Percentiles rank a stretch among this genome's conserved stretches.
These are phyloP conservation scores for Crithidia bombi DNA, from an alignment of 208 protist genomes.

Conservation along the genomic window DNA sequence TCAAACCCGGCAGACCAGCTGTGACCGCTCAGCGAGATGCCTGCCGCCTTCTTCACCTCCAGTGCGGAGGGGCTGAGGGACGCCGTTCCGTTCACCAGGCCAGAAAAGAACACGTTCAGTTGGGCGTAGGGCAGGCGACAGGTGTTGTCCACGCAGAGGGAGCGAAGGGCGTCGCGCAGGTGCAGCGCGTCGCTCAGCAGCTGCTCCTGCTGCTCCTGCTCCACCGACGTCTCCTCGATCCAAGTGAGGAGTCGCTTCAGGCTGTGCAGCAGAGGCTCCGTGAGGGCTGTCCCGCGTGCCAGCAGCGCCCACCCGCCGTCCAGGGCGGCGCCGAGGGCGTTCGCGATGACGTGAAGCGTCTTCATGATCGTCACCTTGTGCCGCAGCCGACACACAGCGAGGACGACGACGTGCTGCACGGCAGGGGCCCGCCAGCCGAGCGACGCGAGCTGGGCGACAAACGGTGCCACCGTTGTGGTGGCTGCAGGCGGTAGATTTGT, in stretches of 20 bases:
- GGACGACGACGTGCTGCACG: slow-evolving; percentile 33
- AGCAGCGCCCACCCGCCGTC: slow-evolving; percentile 53
- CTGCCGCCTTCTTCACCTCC: slow-evolving; percentile 15
- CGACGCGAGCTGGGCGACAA: background rate
- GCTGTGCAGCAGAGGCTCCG: slow-evolving; percentile 48
- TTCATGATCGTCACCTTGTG: slow-evolving; percentile 63
- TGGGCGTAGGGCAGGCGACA: slow-evolving; percentile 30
- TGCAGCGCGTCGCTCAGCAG: slow-evolving; percentile 50
- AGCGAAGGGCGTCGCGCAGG: slow-evolving; percentile 63
- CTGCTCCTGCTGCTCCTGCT: slow-evolving; percentile 41
- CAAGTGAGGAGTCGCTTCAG: slow-evolving; percentile 37
- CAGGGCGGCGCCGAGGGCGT: slow-evolving; percentile 47
- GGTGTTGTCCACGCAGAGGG: slow-evolving; percentile 53
- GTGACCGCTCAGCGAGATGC: slow-evolving; percentile 6
- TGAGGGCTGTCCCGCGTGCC: slow-evolving; percentile 45
- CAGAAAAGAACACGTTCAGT: slow-evolving; percentile 40
- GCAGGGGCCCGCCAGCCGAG: slow-evolving; percentile 21
- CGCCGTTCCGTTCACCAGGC: slow-evolving; percentile 40
- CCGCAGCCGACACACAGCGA: slow-evolving; percentile 45
- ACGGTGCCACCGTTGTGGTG: background rate
- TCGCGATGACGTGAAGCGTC: slow-evolving; percentile 60
- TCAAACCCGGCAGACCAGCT: slow-evolving; percentile 15
- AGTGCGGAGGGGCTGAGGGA: background rate
- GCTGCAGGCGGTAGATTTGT: too few species aligned
- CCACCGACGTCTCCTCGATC: slow-evolving; percentile 39